phyloP scores from a whole-genome alignment of 352 stramenopile species.

The Phytophthora tubulina region DNA sequence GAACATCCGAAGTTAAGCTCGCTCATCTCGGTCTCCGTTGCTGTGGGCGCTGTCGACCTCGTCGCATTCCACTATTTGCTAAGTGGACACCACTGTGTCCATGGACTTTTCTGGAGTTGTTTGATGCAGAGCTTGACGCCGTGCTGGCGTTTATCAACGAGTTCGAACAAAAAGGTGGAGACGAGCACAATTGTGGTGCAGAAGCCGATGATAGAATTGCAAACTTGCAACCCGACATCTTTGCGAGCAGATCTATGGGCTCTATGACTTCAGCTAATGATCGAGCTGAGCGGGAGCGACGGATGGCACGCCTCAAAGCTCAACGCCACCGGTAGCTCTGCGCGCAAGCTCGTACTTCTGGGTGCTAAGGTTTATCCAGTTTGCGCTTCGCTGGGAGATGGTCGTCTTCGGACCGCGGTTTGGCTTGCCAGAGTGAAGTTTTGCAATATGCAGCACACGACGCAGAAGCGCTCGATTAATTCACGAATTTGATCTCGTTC shows the following conservation, averaged over 20 bases:
- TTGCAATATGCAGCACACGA: no score
- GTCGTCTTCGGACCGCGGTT: background rate
- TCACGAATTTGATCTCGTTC: no score
- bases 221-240: no score
- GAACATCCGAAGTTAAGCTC: no score
- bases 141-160: conserved; percentile 3
- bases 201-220: no score
- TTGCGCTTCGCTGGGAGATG: background rate
- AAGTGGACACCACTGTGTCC: background rate
- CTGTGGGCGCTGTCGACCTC: no score
- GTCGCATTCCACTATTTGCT: background rate
- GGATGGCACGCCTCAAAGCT: background rate
- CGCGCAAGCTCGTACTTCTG: conserved; percentile 1
- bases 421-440: background rate
- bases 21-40: background rate
- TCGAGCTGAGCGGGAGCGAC: background rate
- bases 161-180: background rate
- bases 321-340: background rate
- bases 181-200: background rate
- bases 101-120: background rate
- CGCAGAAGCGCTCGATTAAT: background rate
- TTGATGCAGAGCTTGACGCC: background rate
- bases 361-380: background rate
- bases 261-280: background rate
- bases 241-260: no score